These are phyloP conservation scores for Cytospora leucostoma DNA, from an alignment of 2,329 filamentous ascomycete genomes.

Conservation along the genomic window DNA sequence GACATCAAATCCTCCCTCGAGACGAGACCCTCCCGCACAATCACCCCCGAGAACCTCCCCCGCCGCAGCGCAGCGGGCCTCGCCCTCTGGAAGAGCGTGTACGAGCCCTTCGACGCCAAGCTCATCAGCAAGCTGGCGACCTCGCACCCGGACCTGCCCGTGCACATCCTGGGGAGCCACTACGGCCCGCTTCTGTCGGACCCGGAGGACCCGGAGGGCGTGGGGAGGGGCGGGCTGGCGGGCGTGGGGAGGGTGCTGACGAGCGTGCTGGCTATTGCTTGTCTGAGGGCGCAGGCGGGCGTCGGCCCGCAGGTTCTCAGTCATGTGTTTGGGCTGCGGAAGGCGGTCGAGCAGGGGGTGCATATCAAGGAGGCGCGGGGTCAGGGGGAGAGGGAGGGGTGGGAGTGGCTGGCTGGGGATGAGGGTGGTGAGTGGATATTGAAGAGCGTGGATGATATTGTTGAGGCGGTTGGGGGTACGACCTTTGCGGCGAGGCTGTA, in stretches of 20 bases:
- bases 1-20: conserved; percentile 56
- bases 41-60: conserved; percentile 55
- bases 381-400: conserved; percentile 36
- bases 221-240: conserved; percentile 45
- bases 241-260: conserved; percentile 71
- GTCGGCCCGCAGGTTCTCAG: conserved; percentile 81
- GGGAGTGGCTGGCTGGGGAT: conserved; percentile 47
- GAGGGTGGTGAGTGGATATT: conserved; percentile 52
- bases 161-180: conserved; percentile 74
- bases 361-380: conserved; percentile 32
- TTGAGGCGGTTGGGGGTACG: conserved; percentile 45
- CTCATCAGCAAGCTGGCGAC: conserved; percentile 68
- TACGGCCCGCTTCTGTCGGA: conserved; percentile 76
- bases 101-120: conserved; percentile 72
- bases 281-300: conserved; percentile 75
- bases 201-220: conserved; percentile 46
- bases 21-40: conserved; percentile 56
- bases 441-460: conserved; percentile 46
- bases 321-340: conserved; percentile 78
- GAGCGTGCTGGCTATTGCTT: conserved; percentile 71
- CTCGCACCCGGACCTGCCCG: conserved; percentile 80
- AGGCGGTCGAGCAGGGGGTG: conserved; percentile 58
- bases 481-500: conserved; percentile 42
- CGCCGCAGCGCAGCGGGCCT: conserved; percentile 60
- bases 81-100: conserved; percentile 74